These are phyloP conservation scores for Jackrogersella multiformis DNA, from an alignment of 495 filamentous ascomycete species.

Conservation along the genomic window DNA sequence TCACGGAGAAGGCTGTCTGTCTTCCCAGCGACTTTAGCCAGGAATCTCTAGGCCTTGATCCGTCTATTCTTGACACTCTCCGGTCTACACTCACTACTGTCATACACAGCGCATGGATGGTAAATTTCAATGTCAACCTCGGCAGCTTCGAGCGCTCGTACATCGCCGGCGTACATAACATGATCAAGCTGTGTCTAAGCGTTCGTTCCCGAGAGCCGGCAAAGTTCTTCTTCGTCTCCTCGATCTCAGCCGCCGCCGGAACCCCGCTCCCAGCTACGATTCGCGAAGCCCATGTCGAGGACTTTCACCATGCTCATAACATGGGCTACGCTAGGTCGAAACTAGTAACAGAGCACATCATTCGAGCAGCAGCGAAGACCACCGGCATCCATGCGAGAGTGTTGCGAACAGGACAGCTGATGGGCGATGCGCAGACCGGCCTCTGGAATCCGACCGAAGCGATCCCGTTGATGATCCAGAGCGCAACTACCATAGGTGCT, in stretches of 20 bases:
- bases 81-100: slow-evolving; percentile 56
- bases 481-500: slow-evolving; percentile 54
- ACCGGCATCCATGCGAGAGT: slow-evolving; percentile 51
- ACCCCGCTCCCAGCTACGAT: slow-evolving; percentile 50
- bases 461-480: slow-evolving; percentile 69
- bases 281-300: slow-evolving; percentile 51
- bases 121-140: slow-evolving; percentile 63
- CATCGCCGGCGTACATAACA: slow-evolving; percentile 61
- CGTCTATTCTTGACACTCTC: slow-evolving; percentile 50
- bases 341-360: slow-evolving; percentile 67
- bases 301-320: slow-evolving; percentile 51
- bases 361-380: slow-evolving; percentile 47
- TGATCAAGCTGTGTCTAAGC: slow-evolving; percentile 62
- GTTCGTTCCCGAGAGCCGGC: slow-evolving; percentile 55
- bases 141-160: slow-evolving; percentile 56
- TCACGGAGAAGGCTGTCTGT: slow-evolving; percentile 53
- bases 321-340: slow-evolving; percentile 72
- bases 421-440: slow-evolving; percentile 60
- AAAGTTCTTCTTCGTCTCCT: slow-evolving; percentile 61
- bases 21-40: slow-evolving; percentile 55
- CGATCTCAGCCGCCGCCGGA: slow-evolving; percentile 58
- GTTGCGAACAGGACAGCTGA: slow-evolving; percentile 68
- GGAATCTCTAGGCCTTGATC: slow-evolving; percentile 56
- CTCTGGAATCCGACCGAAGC: slow-evolving; percentile 72
- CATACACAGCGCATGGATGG: slow-evolving; percentile 68